Percentiles rank a stretch among this genome's conserved stretches.
These are phyloP conservation scores for Vitis cinerea DNA, from an alignment of 164 flowering plant species.

Conservation along the genomic window DNA sequence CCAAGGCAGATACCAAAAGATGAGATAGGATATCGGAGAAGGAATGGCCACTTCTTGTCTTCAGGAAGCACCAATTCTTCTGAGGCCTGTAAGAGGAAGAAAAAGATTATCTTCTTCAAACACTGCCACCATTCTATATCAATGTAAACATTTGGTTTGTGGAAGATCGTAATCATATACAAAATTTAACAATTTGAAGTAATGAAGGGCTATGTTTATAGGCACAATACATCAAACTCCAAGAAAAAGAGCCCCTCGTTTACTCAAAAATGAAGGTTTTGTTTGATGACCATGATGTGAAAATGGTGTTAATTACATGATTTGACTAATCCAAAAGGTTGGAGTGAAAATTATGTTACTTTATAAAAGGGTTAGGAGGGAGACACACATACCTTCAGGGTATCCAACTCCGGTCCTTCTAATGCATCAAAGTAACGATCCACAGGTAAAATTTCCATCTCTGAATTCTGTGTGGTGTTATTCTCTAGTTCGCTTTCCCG, in stretches of 20 bases:
- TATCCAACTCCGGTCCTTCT: conserved; percentile 87
- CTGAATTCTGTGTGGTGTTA: conserved; percentile 17
- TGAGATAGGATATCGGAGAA: conserved; percentile 78
- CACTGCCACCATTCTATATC: not conserved
- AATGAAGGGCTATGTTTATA: not conserved
- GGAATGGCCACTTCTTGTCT: conserved; percentile 84
- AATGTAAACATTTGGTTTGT: not conserved
- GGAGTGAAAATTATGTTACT: too few species aligned
- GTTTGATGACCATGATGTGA: too few species aligned
- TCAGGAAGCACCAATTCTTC: conserved; percentile 77
- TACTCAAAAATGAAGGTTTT: too few species aligned
- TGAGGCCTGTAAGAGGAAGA: conserved; percentile 45
- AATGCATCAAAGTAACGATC: conserved; percentile 80
- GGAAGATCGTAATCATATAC: not conserved
- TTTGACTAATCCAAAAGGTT: too few species aligned
- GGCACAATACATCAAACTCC: too few species aligned
- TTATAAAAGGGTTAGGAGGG: not conserved
- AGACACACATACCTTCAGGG: conserved; percentile 53
- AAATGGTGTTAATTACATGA: too few species aligned
- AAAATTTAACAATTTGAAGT: not conserved
- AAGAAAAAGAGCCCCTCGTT: too few species aligned
- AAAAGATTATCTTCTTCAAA: not conserved
- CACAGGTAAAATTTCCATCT: conserved; percentile 46
- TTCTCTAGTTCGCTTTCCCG: conserved; percentile 22
- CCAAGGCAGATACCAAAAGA: conserved; percentile 91